Evolutionary conservation across 495 filamentous ascomycete genomes (phyloP), one percentile per base, ranked within the genome.

Genomic region (Aspergillus nidulans): DNA sequence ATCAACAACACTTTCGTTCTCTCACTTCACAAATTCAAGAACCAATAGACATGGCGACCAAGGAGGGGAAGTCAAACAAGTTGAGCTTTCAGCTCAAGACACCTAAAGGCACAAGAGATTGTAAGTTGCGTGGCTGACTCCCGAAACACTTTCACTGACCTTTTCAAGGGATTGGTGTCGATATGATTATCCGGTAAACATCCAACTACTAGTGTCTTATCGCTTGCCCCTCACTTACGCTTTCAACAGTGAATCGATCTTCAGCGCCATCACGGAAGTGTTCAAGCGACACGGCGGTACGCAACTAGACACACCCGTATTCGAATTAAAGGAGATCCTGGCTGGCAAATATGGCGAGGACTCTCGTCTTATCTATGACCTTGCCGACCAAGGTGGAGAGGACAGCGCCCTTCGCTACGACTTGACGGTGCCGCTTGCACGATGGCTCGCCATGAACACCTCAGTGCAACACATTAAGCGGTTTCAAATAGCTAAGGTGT

Each of bases 291-390:
- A 95, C 78, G 90, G 90, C 65, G 90, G 83, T 15, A 86, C 89
- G 43, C 87, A 87, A 55, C 85, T 95, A 55, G 90, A 95, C 70
- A 95, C 90, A 45, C 88, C 88, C 34, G 84, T 91, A 36, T 91
- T 90, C 67, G 87, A 91, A 64, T 77, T 90, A 32, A 82, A 83
- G 58, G 85, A 88, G 53, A 90, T 92, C 57, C 81, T 95, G 20
- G 76, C 89, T 13, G 91, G 89, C 36, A 95, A 95, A 77, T 95
- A 95, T 73, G 91, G 91, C 63, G 90, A 95, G 77, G 91, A 95
- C 75, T 86, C 81, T 61, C 92, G 91, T 71, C 86, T 95, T 64
- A 90, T 94, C 69, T 94, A 94, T 73, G 89, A 92, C 66, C 83
- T 92, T 45, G 81, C 84, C 45, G 88, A 95, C 63, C 89, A 94